Evolutionary conservation across 1,139 yeast species (phyloP).

Genomic region (Arxiozyma slooffiae): DNA sequence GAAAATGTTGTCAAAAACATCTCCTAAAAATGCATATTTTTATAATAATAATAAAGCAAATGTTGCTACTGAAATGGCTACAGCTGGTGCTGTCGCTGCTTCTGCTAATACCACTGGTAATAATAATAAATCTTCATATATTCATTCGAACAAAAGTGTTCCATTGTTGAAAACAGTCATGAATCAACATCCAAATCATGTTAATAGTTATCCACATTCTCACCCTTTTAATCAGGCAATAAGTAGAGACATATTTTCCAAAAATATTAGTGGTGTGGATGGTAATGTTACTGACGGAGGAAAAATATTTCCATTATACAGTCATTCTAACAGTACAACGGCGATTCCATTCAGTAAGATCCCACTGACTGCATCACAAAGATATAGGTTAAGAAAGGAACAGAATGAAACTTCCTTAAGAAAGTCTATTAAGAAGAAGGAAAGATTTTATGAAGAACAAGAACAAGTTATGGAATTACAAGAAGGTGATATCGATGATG

Average conservation of each 20-base stretch:
- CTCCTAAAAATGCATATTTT: conserved; percentile 7
- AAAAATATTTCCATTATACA: conserved; percentile 6
- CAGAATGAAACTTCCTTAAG: conserved; percentile 31
- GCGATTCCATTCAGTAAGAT: conserved; percentile 17
- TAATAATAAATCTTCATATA: conserved; percentile 2
- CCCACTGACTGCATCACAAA: conserved; percentile 34
- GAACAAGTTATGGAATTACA: conserved; percentile 21
- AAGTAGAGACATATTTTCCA: not conserved
- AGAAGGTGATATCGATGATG: conserved; percentile 30
- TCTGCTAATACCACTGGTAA: not conserved
- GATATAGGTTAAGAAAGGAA: conserved; percentile 32
- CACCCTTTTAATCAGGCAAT: not conserved
- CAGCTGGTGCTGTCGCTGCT: not conserved
- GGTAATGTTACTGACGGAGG: not conserved
- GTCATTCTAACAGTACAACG: conserved; percentile 22
- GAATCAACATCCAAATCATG: not conserved
- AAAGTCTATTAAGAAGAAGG: conserved; percentile 31
- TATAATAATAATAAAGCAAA: conserved; percentile 12
- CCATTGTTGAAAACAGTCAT: conserved; percentile 2
- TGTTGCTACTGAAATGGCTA: conserved; percentile 6
- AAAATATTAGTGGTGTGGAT: not conserved
- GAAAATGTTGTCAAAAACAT: conserved; percentile 2
- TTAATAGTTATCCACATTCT: not conserved
- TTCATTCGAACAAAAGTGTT: conserved; percentile 11
- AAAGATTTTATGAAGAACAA: conserved; percentile 37